A percentile compares a stretch with the other conserved stretches of the same genome.
Evolutionary conservation across 208 protist species (phyloP).

Genomic region (Leishmania braziliensis): DNA sequence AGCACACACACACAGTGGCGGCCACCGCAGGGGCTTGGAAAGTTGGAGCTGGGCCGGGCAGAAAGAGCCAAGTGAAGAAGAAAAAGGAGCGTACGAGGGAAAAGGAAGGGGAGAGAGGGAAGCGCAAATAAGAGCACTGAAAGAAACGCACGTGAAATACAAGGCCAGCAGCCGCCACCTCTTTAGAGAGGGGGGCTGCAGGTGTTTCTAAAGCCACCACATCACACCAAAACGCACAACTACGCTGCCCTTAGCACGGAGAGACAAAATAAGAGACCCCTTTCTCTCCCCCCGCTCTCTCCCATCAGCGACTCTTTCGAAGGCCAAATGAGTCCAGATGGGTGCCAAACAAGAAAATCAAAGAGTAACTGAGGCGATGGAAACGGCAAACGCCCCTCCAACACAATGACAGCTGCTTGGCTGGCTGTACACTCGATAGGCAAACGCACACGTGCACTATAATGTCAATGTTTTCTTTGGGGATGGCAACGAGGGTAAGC

Average conservation of each 20-base stretch:
- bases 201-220: background rate
- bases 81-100: background rate
- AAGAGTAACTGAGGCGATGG: background rate
- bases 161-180: too few species aligned
- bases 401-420: background rate
- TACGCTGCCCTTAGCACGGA: background rate
- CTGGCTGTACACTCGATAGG: background rate
- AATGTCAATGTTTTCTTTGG: background rate
- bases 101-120: background rate
- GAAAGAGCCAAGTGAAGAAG: background rate
- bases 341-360: background rate
- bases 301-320: background rate
- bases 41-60: background rate
- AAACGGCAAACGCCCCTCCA: background rate
- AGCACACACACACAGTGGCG: conserved; percentile 2
- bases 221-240: background rate
- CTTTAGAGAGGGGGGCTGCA: background rate
- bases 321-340: background rate
- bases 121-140: background rate
- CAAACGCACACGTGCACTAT: background rate
- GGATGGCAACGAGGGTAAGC: background rate
- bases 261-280: background rate
- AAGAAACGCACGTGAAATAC: background rate
- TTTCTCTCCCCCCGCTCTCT: background rate
- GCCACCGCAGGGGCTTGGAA: background rate